phyloP scores from a whole-genome alignment of 768 basidiomycete species.

The Sarcomyxa edulis region DNA sequence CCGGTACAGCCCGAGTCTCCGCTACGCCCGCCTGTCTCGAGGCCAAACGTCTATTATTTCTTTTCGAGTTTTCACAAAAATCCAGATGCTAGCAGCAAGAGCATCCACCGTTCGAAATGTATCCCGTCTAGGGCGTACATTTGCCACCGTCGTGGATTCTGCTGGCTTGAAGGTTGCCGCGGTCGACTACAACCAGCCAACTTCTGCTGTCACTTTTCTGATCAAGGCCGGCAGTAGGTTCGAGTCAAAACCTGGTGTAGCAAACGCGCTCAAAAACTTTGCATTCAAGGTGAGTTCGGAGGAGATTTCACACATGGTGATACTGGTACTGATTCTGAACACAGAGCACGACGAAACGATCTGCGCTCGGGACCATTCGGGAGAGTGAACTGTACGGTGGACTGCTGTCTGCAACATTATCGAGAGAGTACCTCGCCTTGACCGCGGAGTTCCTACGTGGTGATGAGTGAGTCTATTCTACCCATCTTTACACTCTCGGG shows the following conservation, averaged over 20 bases:
- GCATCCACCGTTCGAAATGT: conserved; percentile 51
- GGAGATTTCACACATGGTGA: no score
- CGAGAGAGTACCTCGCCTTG: conserved; percentile 86
- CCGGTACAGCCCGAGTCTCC: no score
- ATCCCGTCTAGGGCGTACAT: conserved; percentile 60
- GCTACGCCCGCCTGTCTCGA: no score
- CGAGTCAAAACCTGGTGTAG: conserved; percentile 84
- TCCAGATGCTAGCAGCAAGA: conserved; percentile 55
- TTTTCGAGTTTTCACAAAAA: no score
- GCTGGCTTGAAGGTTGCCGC: conserved; percentile 85
- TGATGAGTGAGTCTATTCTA: conserved; percentile 74
- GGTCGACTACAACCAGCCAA: conserved; percentile 77
- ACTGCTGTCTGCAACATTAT: conserved; percentile 76
- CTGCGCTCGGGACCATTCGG: conserved; percentile 84
- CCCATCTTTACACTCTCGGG: not conserved
- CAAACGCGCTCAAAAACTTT: conserved; percentile 96
- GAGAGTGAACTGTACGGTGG: conserved; percentile 94
- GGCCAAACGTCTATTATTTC: no score
- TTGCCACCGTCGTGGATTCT: conserved; percentile 79
- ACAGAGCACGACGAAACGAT: conserved; percentile 82
- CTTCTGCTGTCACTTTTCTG: conserved; percentile 81
- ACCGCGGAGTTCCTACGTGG: conserved; percentile 94
- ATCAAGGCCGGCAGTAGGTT: conserved; percentile 91
- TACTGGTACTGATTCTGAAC: no score
- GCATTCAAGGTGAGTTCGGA: conserved; percentile 93